Evolutionary conservation across 2,329 filamentous ascomycete genomes (phyloP), one percentile per base, ranked within the genome.

Genomic region (Ilyonectria sp.): DNA sequence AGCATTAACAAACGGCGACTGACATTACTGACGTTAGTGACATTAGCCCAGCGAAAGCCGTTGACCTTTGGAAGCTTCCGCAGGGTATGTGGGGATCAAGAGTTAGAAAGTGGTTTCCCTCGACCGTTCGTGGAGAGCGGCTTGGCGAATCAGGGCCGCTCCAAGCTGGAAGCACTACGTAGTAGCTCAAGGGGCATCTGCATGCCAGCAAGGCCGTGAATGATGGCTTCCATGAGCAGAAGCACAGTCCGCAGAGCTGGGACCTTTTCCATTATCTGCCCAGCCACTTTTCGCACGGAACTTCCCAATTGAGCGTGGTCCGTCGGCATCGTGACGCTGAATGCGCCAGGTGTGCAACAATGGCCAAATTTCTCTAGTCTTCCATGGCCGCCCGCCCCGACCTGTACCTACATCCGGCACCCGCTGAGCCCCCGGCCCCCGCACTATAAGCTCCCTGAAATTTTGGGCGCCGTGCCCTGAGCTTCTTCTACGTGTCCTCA

Each of bases 401-500:
- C 21, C 35, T 19, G 50, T 60, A 59, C 44, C 35, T 56, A 71
- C 59, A 63, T 59, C 50, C 35, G 33, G 35, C 61, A n/a, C 40
- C 71, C 65, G 56, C 71, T 65, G 44, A 43, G 50, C 21, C 44
- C 64, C 72, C 67, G 67, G 47, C 65, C 70, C 66, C 67, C 65
- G 69, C 68, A 68, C 74, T 67, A 68, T 61, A 61, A 69, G 73
- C 71, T 75, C 74, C 73, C 73, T 75, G 74, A 65, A 75, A 68
- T 68, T 73, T 71, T 67, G 70, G 69, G 70, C 63, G 69, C 63
- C 72, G 15, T n/a, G 50, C 29, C 50, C 31, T 53, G 50, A 53
- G 50, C 50, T 53, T 69, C 71, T 76, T 77, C 77, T 79, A 79
- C 78, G 78, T 79, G 78, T 79, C 77, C 77, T 79, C 72, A 79